Conservation (phyloP, 768 basidiomycete species). For the Tephrocybe sp. region DNA sequence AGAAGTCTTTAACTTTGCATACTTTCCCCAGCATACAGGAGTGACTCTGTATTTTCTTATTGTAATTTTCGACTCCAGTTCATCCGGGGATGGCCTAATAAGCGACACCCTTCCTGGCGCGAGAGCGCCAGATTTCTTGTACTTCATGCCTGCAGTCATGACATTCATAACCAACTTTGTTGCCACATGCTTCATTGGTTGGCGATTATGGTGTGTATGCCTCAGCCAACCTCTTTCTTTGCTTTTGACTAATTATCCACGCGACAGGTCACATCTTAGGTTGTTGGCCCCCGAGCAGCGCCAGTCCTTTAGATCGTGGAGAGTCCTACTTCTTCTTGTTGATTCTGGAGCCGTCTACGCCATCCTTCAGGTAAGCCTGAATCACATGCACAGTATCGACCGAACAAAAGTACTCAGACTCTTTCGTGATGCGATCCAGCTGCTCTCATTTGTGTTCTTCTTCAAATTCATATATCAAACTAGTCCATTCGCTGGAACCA, state of each 20-base stretch:
- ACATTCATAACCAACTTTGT: not conserved
- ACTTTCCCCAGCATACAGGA: not conserved
- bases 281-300: no score
- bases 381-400: not conserved
- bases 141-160: not conserved
- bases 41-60: not conserved
- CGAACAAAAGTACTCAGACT: no score
- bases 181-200: not conserved
- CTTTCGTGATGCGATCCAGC: no score
- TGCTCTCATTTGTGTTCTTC: not conserved
- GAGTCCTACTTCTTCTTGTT: not conserved
- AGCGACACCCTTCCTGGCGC: no score
- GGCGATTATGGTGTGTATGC: not conserved
- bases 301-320: not conserved
- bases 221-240: not conserved
- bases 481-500: no score
- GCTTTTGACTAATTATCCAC: not conserved
- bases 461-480: not conserved
- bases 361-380: not conserved
- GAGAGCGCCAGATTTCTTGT: not conserved
- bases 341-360: not conserved
- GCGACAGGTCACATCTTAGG: not conserved
- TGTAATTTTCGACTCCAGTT: not conserved
- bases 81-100: not conserved
- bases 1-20: no score